These are phyloP conservation scores for Claviceps spartinae DNA, from an alignment of 2,329 filamentous ascomycete species.

Conservation along the genomic window DNA sequence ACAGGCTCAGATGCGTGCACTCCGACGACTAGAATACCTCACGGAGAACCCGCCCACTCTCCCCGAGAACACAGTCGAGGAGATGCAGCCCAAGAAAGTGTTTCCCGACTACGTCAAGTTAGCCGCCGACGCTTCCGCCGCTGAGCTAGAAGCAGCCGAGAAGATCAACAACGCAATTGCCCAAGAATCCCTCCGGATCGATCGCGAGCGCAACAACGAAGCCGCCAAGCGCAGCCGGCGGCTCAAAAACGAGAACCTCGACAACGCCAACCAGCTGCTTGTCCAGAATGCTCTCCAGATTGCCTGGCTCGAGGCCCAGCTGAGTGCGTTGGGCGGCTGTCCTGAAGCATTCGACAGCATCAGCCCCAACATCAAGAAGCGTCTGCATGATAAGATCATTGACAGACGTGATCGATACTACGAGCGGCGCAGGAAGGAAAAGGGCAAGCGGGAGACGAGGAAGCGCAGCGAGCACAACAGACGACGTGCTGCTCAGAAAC, in stretches of 20 bases:
- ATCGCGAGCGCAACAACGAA: conserved; percentile 23
- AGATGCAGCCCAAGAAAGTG: conserved; percentile 15
- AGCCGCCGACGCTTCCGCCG: conserved; percentile 1
- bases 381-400: background rate
- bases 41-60: conserved; percentile 13
- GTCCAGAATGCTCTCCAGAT: conserved; percentile 8
- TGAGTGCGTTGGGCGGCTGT: conserved; percentile 2
- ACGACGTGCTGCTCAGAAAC: conserved; percentile 3
- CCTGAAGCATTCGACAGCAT: conserved; percentile 2
- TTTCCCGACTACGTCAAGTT: conserved; percentile 10
- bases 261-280: conserved; percentile 2
- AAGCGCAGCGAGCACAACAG: conserved; percentile 2
- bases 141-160: conserved; percentile 5
- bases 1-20: background rate
- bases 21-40: background rate
- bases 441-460: background rate
- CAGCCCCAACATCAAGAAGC: background rate
- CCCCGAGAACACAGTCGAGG: conserved; percentile 13
- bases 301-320: conserved; percentile 5
- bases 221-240: conserved; percentile 23
- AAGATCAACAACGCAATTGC: conserved; percentile 16
- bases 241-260: conserved; percentile 8
- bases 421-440: conserved; percentile 3
- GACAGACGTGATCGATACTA: background rate
- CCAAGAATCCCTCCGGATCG: conserved; percentile 10